Conservation (phyloP, 306 rosid species). For the Luffa acutangula region DNA sequence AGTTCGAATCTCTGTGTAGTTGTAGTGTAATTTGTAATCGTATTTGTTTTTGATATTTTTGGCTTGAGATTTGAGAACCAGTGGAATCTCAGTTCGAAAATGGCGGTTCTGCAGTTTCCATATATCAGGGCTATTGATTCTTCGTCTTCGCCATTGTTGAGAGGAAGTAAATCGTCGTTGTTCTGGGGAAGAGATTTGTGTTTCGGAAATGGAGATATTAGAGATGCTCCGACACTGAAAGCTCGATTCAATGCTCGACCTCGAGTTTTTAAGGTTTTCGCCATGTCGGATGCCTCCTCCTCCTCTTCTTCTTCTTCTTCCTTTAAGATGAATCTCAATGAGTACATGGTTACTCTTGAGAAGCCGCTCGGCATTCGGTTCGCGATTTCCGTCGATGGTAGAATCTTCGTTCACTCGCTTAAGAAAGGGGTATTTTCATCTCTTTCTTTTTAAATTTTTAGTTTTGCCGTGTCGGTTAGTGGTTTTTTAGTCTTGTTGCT, state of each 20-base stretch:
- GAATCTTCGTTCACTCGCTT: conserved; percentile 69
- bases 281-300: conserved; percentile 24
- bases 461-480: background rate
- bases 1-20: background rate
- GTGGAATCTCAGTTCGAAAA: conserved; percentile 1
- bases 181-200: conserved; percentile 30
- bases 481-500: background rate
- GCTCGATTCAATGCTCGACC: conserved; percentile 18
- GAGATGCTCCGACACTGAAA: background rate
- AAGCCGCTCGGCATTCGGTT: conserved; percentile 84
- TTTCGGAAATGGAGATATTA: background rate
- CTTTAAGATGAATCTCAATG: conserved; percentile 70
- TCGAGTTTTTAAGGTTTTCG: conserved; percentile 29
- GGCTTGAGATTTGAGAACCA: background rate
- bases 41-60: background rate
- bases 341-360: conserved; percentile 80
- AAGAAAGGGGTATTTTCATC: conserved; percentile 58
- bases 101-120: conserved; percentile 46
- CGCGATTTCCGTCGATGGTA: conserved; percentile 70
- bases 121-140: conserved; percentile 16
- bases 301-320: conserved; percentile 12
- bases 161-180: conserved; percentile 14
- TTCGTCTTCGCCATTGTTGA: conserved; percentile 16
- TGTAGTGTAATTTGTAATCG: background rate
- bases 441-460: background rate